Conservation (phyloP, 1,284 basidiomycete genomes). For the Cryptococcus amylolentus region DNA sequence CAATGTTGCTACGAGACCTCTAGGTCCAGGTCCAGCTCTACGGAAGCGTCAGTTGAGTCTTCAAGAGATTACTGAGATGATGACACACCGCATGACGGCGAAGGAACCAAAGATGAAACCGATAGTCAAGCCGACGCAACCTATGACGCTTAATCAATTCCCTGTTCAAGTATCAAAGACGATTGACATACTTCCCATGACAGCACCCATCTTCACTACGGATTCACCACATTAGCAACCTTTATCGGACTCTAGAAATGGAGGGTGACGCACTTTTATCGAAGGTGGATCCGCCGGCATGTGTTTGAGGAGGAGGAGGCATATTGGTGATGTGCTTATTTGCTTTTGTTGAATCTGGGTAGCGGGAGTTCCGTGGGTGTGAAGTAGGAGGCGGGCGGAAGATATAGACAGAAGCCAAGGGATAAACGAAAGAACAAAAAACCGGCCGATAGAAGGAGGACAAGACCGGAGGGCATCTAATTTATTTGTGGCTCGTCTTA, state of each 20-base stretch:
- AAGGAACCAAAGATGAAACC: slow-evolving; percentile 94
- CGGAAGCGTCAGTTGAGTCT: background rate
- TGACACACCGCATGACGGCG: slow-evolving; percentile 73
- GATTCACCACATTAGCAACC: background rate
- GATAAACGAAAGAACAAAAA: too few relatives aligned
- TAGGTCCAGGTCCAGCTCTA: slow-evolving; percentile 68
- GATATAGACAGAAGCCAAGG: too few relatives aligned
- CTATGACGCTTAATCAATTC: slow-evolving; percentile 30
- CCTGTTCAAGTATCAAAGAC: background rate
- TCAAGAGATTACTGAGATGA: background rate
- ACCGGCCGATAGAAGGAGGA: too few relatives aligned
- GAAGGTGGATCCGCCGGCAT: slow-evolving; percentile 37
- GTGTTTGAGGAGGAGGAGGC: slow-evolving; percentile 46
- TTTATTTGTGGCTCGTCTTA: too few relatives aligned
- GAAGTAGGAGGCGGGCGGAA: too few relatives aligned
- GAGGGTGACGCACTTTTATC: slow-evolving; percentile 41
- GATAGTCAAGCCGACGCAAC: slow-evolving; percentile 86
- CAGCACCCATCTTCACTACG: slow-evolving; percentile 75
- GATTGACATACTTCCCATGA: slow-evolving; percentile 63
- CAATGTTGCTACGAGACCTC: slow-evolving; percentile 78
- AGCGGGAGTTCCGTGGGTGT: too few relatives aligned
- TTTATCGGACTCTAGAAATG: background rate
- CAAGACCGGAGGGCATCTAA: too few relatives aligned
- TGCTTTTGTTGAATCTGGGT: background rate
- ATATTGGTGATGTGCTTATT: slow-evolving; percentile 19